Percentiles rank a stretch among this genome's conserved stretches.
phyloP scores from a whole-genome alignment of 2,329 filamentous ascomycete species.

The Fusarium euwallaceae region DNA sequence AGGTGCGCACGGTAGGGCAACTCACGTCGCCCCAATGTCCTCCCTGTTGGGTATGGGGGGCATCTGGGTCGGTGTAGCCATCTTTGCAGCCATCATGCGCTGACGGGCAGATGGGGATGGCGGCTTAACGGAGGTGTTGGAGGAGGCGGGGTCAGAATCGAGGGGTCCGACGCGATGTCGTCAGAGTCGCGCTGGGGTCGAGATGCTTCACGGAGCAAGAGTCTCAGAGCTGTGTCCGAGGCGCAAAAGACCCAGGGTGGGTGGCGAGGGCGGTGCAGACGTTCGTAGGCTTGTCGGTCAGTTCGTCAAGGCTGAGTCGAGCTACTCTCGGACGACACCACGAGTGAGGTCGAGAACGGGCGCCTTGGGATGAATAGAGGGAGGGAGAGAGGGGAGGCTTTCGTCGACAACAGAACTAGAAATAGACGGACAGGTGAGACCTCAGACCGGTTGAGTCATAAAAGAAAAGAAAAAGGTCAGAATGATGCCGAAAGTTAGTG shows the following conservation, averaged over 20 bases:
- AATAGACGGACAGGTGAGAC: conserved; percentile 20
- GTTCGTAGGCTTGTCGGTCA: not conserved
- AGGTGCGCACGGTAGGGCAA: conserved; percentile 14
- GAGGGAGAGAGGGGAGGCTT: conserved; percentile 9
- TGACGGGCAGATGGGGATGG: conserved; percentile 28
- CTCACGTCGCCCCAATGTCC: conserved; percentile 68
- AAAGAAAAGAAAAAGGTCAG: conserved; percentile 24
- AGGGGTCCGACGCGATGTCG: conserved; percentile 44
- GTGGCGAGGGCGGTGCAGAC: not conserved
- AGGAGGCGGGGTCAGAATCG: conserved; percentile 46
- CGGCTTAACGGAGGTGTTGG: conserved; percentile 36
- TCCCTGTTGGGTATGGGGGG: conserved; percentile 72
- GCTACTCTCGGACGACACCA: conserved; percentile 24
- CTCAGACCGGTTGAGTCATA: conserved; percentile 39
- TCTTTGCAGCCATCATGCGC: conserved; percentile 52
- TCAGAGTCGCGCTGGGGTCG: conserved; percentile 26
- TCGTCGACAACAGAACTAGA: not conserved
- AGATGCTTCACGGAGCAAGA: not conserved
- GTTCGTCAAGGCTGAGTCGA: conserved; percentile 23
- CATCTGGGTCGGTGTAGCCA: conserved; percentile 59
- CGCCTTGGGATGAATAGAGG: conserved; percentile 14
- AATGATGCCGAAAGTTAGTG: conserved; percentile 16
- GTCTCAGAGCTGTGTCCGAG: not conserved
- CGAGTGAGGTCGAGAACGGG: conserved; percentile 14
- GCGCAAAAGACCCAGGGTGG: not conserved